Percentiles rank a stretch among this genome's conserved stretches.
These are phyloP conservation scores for Cyamopsis tetragonoloba DNA, from an alignment of 306 rosid species.

Conservation along the genomic window DNA sequence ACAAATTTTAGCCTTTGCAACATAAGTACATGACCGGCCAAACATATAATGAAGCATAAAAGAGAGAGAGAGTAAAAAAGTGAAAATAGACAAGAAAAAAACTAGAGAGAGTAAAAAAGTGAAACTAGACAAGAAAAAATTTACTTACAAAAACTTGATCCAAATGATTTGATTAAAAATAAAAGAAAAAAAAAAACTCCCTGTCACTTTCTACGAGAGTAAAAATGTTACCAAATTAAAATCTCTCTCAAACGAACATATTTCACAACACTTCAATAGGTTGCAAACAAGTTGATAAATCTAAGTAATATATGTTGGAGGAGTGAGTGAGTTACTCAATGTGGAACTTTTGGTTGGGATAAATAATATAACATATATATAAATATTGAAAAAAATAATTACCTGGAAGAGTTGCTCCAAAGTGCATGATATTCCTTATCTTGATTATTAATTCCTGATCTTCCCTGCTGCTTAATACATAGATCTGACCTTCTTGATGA, in stretches of 20 bases:
- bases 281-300: background rate
- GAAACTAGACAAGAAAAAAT: background rate
- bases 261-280: background rate
- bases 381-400: background rate
- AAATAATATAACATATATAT: background rate
- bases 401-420: conserved; percentile 97
- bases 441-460: conserved; percentile 42
- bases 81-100: background rate
- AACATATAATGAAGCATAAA: background rate
- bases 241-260: background rate
- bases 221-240: background rate
- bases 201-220: background rate
- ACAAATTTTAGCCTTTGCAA: no score
- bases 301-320: no score
- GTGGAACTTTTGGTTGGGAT: no score
- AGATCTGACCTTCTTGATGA: conserved; percentile 48
- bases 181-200: background rate
- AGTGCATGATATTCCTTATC: conserved; percentile 60
- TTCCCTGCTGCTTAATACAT: conserved; percentile 53
- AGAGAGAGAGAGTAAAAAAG: background rate
- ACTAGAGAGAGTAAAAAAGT: background rate
- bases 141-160: background rate
- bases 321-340: no score
- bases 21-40: conserved; percentile 7
- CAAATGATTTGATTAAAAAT: no score